A percentile compares a stretch with the other conserved stretches of the same genome.
phyloP scores from a whole-genome alignment of 2,329 filamentous ascomycete genomes.

The Hypoxylon sp. region DNA sequence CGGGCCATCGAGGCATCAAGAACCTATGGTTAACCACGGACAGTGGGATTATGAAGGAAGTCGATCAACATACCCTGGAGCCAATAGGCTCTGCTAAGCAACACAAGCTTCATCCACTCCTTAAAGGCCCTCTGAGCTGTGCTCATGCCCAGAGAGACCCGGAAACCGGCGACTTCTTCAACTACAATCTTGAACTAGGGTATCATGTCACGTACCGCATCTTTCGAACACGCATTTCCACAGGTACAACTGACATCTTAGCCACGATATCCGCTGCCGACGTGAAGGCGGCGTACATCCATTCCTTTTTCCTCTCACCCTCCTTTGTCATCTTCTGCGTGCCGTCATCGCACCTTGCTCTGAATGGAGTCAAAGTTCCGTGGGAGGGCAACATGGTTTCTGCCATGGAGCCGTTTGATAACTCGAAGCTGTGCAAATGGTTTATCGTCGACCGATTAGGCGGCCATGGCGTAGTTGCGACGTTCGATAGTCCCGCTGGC shows the following conservation, averaged over 20 bases:
- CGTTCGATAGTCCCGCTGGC: constrained; percentile 74
- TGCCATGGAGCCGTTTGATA: constrained; percentile 73
- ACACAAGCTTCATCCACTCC: constrained; percentile 71
- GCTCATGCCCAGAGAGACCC: constrained; percentile 81
- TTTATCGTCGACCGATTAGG: constrained; percentile 77
- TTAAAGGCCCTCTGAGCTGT: constrained; percentile 75
- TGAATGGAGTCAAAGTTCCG: constrained; percentile 69
- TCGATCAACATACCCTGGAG: constrained; percentile 79
- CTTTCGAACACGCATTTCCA: constrained; percentile 72
- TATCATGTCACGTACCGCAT: constrained; percentile 72
- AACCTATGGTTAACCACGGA: constrained; percentile 71
- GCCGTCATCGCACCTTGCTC: constrained; percentile 72
- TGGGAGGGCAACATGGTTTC: constrained; percentile 77
- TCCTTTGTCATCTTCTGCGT: constrained; percentile 80
- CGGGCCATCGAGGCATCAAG: constrained; percentile 58
- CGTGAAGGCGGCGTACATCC: constrained; percentile 77
- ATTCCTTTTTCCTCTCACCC: constrained; percentile 81
- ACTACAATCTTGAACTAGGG: constrained; percentile 81
- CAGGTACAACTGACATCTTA: constrained; percentile 76
- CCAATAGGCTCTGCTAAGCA: constrained; percentile 75
- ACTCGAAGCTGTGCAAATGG: constrained; percentile 71
- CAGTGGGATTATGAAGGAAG: constrained; percentile 65
- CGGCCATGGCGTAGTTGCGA: constrained; percentile 74
- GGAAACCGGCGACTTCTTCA: constrained; percentile 79
- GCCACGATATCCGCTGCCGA: constrained; percentile 70